Evolutionary conservation across 1,284 basidiomycete species (phyloP).

Genomic region (Thelephora terrestris): DNA sequence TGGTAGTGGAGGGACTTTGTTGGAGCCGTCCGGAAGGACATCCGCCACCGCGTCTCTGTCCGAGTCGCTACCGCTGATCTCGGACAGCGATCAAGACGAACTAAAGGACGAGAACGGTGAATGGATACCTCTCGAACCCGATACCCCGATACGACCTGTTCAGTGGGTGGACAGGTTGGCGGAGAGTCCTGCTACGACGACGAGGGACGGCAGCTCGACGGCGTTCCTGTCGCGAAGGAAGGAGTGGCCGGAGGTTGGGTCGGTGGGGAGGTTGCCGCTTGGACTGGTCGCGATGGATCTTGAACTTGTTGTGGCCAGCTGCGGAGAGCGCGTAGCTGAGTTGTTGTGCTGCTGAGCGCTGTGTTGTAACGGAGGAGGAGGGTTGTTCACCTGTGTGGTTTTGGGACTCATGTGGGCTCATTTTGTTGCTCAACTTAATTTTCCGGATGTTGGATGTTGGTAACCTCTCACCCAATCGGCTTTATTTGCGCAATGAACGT

Average conservation of each 20-base stretch:
- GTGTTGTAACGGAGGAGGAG: too few relatives aligned
- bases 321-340: too few relatives aligned
- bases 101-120: conserved; percentile 17
- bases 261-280: conserved; percentile 27
- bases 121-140: conserved; percentile 16
- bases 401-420: too few relatives aligned
- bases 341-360: too few relatives aligned
- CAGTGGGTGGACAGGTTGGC: conserved; percentile 51
- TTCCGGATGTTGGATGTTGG: too few relatives aligned
- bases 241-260: conserved; percentile 21
- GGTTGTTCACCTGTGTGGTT: too few relatives aligned
- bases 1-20: background rate
- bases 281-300: conserved; percentile 35
- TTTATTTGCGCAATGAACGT: too few relatives aligned
- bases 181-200: conserved; percentile 18
- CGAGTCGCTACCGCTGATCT: background rate
- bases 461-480: too few relatives aligned
- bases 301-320: conserved; percentile 43
- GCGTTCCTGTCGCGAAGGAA: conserved; percentile 6
- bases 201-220: background rate
- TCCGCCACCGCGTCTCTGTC: background rate
- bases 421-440: too few relatives aligned
- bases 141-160: conserved; percentile 28
- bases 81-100: conserved; percentile 11
- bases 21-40: conserved; percentile 1